Evolutionary conservation across 139 green algal genomes (phyloP).

Genomic region (Closterium sp.): DNA sequence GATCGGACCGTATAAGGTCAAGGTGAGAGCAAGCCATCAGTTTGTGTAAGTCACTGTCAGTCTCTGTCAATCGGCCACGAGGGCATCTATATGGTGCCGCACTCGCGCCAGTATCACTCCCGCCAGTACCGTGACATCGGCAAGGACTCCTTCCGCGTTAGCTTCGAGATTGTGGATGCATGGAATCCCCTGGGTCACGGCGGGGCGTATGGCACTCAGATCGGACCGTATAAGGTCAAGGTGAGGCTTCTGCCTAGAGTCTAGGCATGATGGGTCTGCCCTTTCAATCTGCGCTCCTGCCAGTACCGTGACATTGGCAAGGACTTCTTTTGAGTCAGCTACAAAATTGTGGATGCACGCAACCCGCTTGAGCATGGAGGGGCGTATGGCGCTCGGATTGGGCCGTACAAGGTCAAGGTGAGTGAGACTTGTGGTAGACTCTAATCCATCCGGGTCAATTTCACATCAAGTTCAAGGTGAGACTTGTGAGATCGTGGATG

Average conservation of each 20-base stretch:
- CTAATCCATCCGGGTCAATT: too few relatives aligned
- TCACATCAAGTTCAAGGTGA: too few relatives aligned
- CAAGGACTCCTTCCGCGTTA: constrained; percentile 64
- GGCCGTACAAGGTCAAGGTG: constrained; percentile 36
- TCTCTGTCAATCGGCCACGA: too few relatives aligned
- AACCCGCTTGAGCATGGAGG: not conserved
- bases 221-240: constrained; percentile 21
- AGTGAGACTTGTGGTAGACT: too few relatives aligned
- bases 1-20: constrained; percentile 23
- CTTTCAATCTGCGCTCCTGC: constrained; percentile 52
- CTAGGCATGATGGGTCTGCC: too few relatives aligned
- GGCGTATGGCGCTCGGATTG: not conserved
- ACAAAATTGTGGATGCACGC: constrained; percentile 61
- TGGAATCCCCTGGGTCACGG: not conserved
- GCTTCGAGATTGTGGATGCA: constrained; percentile 64
- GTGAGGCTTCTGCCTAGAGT: too few relatives aligned
- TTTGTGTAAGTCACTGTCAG: not conserved
- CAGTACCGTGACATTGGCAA: constrained; percentile 74
- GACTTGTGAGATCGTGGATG: constrained; percentile 64
- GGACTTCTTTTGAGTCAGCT: constrained; percentile 59
- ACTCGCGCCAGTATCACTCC: too few relatives aligned
- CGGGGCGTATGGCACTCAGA: not conserved
- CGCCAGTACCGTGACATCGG: constrained; percentile 72
- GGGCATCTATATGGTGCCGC: not conserved
- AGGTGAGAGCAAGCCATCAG: not conserved